Conservation (phyloP, 306 rosid genomes). For the Amphicarpaea edgeworthii region DNA sequence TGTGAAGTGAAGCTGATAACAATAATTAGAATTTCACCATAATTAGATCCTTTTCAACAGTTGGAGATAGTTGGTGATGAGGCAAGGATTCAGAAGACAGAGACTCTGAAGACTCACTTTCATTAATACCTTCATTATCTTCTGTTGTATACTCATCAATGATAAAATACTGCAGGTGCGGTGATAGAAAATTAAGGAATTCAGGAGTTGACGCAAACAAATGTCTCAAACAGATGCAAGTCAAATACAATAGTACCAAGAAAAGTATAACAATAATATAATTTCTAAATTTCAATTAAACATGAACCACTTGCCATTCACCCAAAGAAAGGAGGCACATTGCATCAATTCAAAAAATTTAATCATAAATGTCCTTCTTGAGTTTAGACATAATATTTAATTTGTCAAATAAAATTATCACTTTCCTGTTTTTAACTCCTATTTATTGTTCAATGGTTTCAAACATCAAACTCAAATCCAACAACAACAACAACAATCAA, state of each 20-base stretch:
- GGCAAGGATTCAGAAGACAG: conserved; percentile 57
- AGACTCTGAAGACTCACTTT: conserved; percentile 62
- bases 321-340: conserved; percentile 21
- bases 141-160: conserved; percentile 51
- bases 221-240: conserved; percentile 35
- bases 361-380: conserved; percentile 21
- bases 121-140: conserved; percentile 53
- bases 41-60: conserved; percentile 69
- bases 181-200: conserved; percentile 44
- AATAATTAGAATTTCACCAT: conserved; percentile 61
- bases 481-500: conserved; percentile 1
- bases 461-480: conserved; percentile 26
- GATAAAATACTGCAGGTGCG: conserved; percentile 56
- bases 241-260: conserved; percentile 29
- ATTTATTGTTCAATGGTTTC: conserved; percentile 21
- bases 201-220: conserved; percentile 27
- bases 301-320: conserved; percentile 31
- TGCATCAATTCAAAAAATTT: conserved; percentile 32
- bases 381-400: conserved; percentile 8
- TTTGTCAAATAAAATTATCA: background rate
- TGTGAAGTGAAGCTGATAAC: conserved; percentile 27
- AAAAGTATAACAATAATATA: conserved; percentile 3
- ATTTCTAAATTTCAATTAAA: conserved; percentile 35
- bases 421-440: conserved; percentile 23
- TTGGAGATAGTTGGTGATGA: conserved; percentile 65